phyloP scores from a whole-genome alignment of 1,139 yeast species.

The Suhomyces taliae region DNA sequence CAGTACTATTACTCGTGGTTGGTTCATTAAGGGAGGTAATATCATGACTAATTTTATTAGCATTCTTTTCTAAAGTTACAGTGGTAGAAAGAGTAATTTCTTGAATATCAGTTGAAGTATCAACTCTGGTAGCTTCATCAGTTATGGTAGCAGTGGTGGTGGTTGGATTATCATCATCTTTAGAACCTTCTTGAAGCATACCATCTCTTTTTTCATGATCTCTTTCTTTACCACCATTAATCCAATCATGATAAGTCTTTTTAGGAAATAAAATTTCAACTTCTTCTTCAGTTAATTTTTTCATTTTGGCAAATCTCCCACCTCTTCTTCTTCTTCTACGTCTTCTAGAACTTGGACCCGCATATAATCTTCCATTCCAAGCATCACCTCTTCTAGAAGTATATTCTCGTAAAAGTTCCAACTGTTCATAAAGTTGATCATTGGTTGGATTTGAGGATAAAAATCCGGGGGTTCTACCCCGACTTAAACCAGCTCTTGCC shows the following conservation, averaged over 20 bases:
- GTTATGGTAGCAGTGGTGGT: not conserved
- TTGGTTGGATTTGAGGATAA: conserved; percentile 14
- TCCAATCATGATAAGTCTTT: conserved; percentile 61
- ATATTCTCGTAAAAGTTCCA: conserved; percentile 35
- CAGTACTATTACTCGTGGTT: conserved; percentile 3
- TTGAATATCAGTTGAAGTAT: not conserved
- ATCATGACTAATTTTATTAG: not conserved
- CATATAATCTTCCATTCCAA: conserved; percentile 26
- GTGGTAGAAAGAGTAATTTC: not conserved
- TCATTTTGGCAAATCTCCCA: conserved; percentile 47
- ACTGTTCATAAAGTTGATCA: conserved; percentile 37
- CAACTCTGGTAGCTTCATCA: not conserved
- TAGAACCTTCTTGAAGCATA: conserved; percentile 33
- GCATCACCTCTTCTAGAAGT: conserved; percentile 33
- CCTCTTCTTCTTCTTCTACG: conserved; percentile 37
- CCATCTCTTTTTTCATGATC: conserved; percentile 37
- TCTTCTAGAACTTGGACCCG: conserved; percentile 9
- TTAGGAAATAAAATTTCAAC: conserved; percentile 68
- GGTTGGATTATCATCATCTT: not conserved
- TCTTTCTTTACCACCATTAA: conserved; percentile 54
- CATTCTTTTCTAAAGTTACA: not conserved
- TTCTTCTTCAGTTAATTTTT: conserved; percentile 57
- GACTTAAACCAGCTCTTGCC: not conserved
- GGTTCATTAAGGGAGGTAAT: conserved; percentile 2
- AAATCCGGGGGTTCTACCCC: conserved; percentile 1